phyloP scores from a whole-genome alignment of 2,329 filamentous ascomycete genomes.

The Rachicladosporium sp. region DNA sequence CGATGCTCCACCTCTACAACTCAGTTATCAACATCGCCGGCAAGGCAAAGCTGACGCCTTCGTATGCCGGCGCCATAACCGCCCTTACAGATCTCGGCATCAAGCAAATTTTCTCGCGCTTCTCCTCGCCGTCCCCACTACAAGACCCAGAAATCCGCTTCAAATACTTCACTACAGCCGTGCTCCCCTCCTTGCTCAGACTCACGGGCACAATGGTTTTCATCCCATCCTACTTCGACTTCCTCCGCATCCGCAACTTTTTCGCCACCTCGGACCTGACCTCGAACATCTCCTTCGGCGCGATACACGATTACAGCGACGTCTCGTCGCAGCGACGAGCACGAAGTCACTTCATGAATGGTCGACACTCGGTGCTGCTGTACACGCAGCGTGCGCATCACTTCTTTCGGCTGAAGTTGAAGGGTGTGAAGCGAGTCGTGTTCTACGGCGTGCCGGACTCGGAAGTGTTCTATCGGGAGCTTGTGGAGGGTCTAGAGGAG shows the following conservation, averaged over 20 bases:
- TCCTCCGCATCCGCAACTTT: slow-evolving; percentile 84
- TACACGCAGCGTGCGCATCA: slow-evolving; percentile 97
- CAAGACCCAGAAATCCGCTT: slow-evolving; percentile 80
- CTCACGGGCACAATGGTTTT: slow-evolving; percentile 69
- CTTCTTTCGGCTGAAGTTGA: slow-evolving; percentile 75
- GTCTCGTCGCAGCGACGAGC: slow-evolving; percentile 69
- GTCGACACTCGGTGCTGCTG: slow-evolving; percentile 68
- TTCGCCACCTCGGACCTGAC: slow-evolving; percentile 58
- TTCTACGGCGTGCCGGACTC: slow-evolving; percentile 90
- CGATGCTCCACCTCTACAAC: slow-evolving; percentile 69
- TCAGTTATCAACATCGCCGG: slow-evolving; percentile 70
- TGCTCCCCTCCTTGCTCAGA: slow-evolving; percentile 64
- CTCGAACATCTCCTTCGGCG: slow-evolving; percentile 56
- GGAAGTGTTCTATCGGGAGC: slow-evolving; percentile 65
- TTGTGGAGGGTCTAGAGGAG: slow-evolving; percentile 53
- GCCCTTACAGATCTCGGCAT: slow-evolving; percentile 44
- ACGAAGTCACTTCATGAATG: slow-evolving; percentile 73
- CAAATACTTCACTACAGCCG: slow-evolving; percentile 73
- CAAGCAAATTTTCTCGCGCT: slow-evolving; percentile 82
- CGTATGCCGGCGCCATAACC: slow-evolving; percentile 55
- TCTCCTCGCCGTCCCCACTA: slow-evolving; percentile 57
- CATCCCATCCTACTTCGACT: slow-evolving; percentile 88
- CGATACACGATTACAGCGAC: slow-evolving; percentile 79
- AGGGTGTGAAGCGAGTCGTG: slow-evolving; percentile 70
- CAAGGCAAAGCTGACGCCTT: slow-evolving; percentile 56